Conservation (phyloP, 768 basidiomycete genomes). For the Naematelia encephala region DNA sequence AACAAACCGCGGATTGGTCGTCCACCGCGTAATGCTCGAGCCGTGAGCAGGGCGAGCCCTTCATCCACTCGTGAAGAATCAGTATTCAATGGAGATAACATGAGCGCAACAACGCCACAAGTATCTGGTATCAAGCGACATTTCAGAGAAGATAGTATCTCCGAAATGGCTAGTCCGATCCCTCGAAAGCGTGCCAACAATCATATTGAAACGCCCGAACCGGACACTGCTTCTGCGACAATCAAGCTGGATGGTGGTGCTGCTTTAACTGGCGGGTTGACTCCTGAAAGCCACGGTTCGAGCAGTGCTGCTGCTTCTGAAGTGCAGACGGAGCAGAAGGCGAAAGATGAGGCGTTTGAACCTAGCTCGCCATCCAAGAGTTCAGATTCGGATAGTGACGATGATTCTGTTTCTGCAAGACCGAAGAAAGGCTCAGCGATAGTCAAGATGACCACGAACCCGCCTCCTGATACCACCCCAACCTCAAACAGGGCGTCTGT, state of each 20-base stretch:
- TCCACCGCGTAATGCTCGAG: slow-evolving; percentile 14
- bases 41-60: slow-evolving; percentile 18
- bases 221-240: background rate
- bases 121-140: slow-evolving; percentile 20
- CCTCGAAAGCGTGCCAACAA: slow-evolving; percentile 53
- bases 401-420: slow-evolving; percentile 20
- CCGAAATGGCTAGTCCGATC: slow-evolving; percentile 16
- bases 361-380: background rate
- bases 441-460: background rate
- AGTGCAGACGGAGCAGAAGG: background rate
- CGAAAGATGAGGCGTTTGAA: background rate
- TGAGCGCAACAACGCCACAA: slow-evolving; percentile 3
- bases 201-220: slow-evolving; percentile 51
- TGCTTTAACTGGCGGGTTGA: background rate
- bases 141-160: slow-evolving; percentile 23
- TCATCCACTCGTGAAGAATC: slow-evolving; percentile 25
- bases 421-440: slow-evolving; percentile 7
- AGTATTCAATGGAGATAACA: slow-evolving; percentile 12
- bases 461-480: background rate
- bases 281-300: background rate
- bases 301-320: background rate
- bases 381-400: slow-evolving; percentile 17
- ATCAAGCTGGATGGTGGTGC: background rate
- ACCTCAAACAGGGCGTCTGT: background rate
- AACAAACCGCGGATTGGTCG: slow-evolving; percentile 13